Conservation (phyloP, 106 monocot genomes). For the Dendrobium officinale region DNA sequence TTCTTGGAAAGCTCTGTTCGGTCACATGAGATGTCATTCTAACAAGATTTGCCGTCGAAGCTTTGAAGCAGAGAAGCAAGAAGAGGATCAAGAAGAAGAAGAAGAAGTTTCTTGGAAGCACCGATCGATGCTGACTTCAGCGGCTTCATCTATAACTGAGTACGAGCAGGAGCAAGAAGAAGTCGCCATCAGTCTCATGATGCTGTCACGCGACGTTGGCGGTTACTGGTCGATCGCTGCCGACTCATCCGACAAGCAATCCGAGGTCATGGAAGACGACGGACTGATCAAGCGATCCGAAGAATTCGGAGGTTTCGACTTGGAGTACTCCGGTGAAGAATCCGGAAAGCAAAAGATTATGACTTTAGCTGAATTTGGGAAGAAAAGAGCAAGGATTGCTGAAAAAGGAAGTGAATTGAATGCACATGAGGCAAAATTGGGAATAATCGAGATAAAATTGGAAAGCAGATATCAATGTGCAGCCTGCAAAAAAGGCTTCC, state of each 20-base stretch:
- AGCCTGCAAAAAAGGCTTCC: slow-evolving; percentile 18
- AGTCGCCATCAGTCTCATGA: slow-evolving; percentile 24
- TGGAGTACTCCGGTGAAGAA: neutral
- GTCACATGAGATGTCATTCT: slow-evolving; percentile 41
- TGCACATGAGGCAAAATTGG: neutral
- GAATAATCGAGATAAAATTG: neutral
- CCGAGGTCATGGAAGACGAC: slow-evolving; percentile 5
- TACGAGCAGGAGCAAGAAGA: slow-evolving; percentile 25
- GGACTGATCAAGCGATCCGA: neutral
- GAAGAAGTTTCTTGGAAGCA: slow-evolving; percentile 10
- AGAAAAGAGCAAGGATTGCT: neutral
- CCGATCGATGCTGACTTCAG: neutral
- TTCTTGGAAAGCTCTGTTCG: slow-evolving; percentile 32
- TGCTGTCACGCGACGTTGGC: slow-evolving; percentile 25
- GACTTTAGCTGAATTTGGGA: neutral
- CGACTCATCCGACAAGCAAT: slow-evolving; percentile 19
- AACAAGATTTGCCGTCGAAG: neutral
- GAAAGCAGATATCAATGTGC: slow-evolving; percentile 20
- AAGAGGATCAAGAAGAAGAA: neutral
- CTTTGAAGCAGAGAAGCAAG: neutral
- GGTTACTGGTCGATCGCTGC: slow-evolving; percentile 6
- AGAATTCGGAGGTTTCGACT: neutral
- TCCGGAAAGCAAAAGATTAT: slow-evolving; percentile 5
- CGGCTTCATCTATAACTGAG: slow-evolving; percentile 4
- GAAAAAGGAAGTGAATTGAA: neutral